Evolutionary conservation across 2,329 filamentous ascomycete species (phyloP), one percentile per base, ranked within the genome.

Genomic region (Xylariaceae sp.): DNA sequence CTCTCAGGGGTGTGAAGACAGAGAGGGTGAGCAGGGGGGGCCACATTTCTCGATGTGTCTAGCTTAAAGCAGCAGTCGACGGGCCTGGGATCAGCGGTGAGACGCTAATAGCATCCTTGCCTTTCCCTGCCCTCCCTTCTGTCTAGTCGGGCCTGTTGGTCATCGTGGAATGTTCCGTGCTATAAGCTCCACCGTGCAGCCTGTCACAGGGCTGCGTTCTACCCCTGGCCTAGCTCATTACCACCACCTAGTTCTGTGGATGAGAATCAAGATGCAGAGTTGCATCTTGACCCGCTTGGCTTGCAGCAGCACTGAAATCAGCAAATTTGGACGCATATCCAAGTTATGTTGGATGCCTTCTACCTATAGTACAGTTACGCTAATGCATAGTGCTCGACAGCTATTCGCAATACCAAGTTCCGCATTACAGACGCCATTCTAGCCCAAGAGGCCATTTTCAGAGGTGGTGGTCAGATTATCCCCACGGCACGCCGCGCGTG

Each of bases 331-430:
- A 45, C 28, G 28, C 51, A 60, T 41, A 50, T 31, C 39, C 43
- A 58, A 51, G 44, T 60, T 37, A 50, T 26, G 39, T 49, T 34
- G 6, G 8, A 17, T 37, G 43, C 29, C 41, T 45, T 52, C 23
- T 54, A 40, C 41, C 41, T 53, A 46, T 52, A 43, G 44, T 17
- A 47, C 16, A 51, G 28, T 36, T 57, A 37, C 46, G 50, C 66
- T 67, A 67, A 67, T 48, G 48, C 45, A 46, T 49, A 17, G 16
- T 48, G 41, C 29, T 44, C 6, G 3, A 53, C 28, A 92, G 89
- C 95, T 29, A 98, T 99, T 71, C 93, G 95, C 67, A 99, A 99
- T 76, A 92, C 92, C 67, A 97, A 96, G 72, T 99, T 99, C 83
- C 92, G 93, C 72, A 87, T 99, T 69, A 98, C 93, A 60, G 94